Conservation (phyloP, 352 stramenopile species). For the Aphanomyces invadans region DNA sequence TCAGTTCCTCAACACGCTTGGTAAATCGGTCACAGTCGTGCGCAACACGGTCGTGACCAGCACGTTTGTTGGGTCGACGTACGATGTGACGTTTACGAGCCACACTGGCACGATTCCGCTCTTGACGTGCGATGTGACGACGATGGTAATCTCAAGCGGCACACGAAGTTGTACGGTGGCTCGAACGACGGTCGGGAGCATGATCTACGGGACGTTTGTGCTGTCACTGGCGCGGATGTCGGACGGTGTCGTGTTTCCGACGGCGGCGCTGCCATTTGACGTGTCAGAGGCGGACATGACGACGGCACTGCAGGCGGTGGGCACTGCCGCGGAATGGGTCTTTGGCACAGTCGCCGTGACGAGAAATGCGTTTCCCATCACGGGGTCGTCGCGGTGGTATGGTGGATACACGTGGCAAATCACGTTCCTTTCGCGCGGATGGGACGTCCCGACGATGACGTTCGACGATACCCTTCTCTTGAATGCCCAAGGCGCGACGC, state of each 20-base stretch:
- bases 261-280: conserved; percentile 60
- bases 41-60: conserved; percentile 32
- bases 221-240: conserved; percentile 43
- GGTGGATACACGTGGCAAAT: conserved; percentile 92
- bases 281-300: conserved; percentile 58
- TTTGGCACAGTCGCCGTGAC: conserved; percentile 84
- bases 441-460: conserved; percentile 81
- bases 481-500: conserved; percentile 28
- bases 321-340: conserved; percentile 42
- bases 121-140: conserved; percentile 34
- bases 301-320: conserved; percentile 37
- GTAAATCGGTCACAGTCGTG: conserved; percentile 45
- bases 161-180: conserved; percentile 32
- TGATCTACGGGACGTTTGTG: conserved; percentile 60
- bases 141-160: conserved; percentile 32
- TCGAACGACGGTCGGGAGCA: conserved; percentile 43
- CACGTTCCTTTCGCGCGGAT: conserved; percentile 76
- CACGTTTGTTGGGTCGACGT: conserved; percentile 49
- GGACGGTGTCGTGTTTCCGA: conserved; percentile 25
- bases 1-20: conserved; percentile 40
- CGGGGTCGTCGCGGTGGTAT: conserved; percentile 82
- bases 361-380: conserved; percentile 70
- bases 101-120: conserved; percentile 52
- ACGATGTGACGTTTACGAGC: conserved; percentile 55
- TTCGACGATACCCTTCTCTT: conserved; percentile 26